phyloP scores from a whole-genome alignment of 73 alveolate species.

The Paramecium tetraurelia region DNA sequence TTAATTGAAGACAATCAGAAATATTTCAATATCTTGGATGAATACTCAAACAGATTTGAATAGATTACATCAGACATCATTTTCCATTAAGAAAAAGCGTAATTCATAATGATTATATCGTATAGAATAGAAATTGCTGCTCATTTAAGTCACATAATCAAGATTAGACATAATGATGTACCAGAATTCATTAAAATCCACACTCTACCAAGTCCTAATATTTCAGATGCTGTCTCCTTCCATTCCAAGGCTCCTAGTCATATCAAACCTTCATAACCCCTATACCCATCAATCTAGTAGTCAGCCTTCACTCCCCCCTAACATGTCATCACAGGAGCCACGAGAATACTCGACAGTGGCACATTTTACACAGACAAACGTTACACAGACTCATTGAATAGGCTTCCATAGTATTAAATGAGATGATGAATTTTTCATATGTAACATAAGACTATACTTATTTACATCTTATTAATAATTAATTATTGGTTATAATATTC shows the following conservation, averaged over 20 bases:
- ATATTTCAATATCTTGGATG: neutral
- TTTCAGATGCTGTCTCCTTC: neutral
- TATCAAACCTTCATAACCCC: neutral
- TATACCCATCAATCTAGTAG: neutral
- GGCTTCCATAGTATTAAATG: neutral
- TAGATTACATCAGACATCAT: neutral
- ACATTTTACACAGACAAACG: neutral
- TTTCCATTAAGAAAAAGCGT: neutral
- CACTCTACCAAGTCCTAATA: neutral
- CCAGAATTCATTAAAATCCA: neutral
- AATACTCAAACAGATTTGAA: neutral
- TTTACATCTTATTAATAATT: neutral
- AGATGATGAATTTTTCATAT: neutral
- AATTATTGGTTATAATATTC: neutral
- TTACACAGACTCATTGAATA: neutral
- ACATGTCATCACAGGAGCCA: neutral
- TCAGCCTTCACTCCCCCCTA: neutral
- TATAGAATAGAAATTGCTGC: slow-evolving; percentile 19
- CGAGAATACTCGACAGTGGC: neutral
- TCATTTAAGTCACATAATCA: neutral
- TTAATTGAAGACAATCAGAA: neutral
- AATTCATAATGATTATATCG: neutral
- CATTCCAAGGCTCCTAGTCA: neutral
- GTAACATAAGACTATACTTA: neutral
- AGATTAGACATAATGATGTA: neutral